These are phyloP conservation scores for Phoenix roebelenii DNA, from an alignment of 176 grass and related monocot species.

Conservation along the genomic window DNA sequence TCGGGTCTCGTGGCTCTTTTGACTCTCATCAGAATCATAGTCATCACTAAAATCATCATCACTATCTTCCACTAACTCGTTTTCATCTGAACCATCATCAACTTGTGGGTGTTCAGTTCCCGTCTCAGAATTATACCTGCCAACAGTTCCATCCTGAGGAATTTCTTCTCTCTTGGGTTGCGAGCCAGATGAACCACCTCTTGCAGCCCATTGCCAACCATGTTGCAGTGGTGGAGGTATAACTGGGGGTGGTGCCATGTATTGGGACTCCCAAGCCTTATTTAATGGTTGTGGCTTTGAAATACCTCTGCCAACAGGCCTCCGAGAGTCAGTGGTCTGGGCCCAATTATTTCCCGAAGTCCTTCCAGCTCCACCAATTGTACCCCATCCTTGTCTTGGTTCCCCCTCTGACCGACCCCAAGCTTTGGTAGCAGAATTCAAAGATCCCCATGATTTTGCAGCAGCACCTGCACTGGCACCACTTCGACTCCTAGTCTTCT, in stretches of 20 bases:
- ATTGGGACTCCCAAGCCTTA: slow-evolving; percentile 23
- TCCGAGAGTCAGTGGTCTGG: slow-evolving; percentile 28
- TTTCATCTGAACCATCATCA: slow-evolving; percentile 33
- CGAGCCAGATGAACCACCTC: slow-evolving; percentile 24
- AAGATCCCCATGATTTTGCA: slow-evolving; percentile 26
- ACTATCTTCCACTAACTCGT: slow-evolving; percentile 45
- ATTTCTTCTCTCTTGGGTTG: slow-evolving; percentile 31
- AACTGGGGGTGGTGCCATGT: slow-evolving; percentile 26
- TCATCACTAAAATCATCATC: slow-evolving; percentile 57
- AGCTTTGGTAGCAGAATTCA: slow-evolving; percentile 22
- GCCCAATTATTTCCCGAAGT: slow-evolving; percentile 23
- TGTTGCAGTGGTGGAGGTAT: slow-evolving; percentile 33
- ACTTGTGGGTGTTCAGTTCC: slow-evolving; percentile 5
- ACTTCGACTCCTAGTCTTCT: slow-evolving; percentile 41
- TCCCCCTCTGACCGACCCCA: slow-evolving; percentile 8
- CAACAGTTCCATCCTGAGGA: slow-evolving; percentile 21
- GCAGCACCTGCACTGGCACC: slow-evolving; percentile 8
- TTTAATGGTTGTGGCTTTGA: slow-evolving; percentile 22
- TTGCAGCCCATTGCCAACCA: slow-evolving; percentile 58
- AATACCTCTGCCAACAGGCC: slow-evolving; percentile 33
- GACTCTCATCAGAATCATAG: slow-evolving; percentile 63
- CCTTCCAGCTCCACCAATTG: slow-evolving; percentile 32
- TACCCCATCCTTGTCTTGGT: slow-evolving; percentile 28
- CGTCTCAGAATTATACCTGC: slow-evolving; percentile 11
- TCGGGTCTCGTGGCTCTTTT: slow-evolving; percentile 53